Conservation (phyloP, 108 stramenopile species). For the Hondaea fermentalgiana region DNA sequence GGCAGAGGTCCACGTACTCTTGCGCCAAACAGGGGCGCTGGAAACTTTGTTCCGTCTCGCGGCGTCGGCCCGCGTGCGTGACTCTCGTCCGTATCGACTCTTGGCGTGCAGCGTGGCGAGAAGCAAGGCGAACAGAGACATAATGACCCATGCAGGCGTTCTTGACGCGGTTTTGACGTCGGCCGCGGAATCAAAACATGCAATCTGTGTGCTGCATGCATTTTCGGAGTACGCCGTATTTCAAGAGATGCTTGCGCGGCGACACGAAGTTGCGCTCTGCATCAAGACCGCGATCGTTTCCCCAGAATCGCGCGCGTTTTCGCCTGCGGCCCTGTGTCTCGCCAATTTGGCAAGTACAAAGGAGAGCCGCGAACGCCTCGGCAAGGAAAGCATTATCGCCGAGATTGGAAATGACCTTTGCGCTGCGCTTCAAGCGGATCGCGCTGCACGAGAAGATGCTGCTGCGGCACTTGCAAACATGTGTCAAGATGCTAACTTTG, state of each 20-base stretch:
- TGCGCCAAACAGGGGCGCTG: neutral
- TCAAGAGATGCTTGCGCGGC: neutral
- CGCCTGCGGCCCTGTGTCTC: neutral
- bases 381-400: neutral
- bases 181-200: neutral
- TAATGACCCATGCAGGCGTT: neutral
- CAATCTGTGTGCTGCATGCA: neutral
- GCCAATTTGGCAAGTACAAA: neutral
- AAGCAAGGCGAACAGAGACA: neutral
- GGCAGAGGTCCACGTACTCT: neutral
- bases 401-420: neutral
- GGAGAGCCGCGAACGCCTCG: neutral
- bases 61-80: neutral
- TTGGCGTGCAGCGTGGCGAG: neutral
- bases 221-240: neutral
- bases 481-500: neutral
- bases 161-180: neutral
- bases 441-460: neutral
- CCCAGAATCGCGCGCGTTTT: neutral
- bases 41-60: neutral
- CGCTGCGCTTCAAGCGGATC: neutral
- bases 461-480: neutral
- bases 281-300: neutral
- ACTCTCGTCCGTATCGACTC: neutral
- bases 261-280: neutral